A percentile compares a stretch with the other conserved stretches of the same genome.
phyloP scores from a whole-genome alignment of 768 basidiomycete genomes.

The Trichaptum fuscoviolaceum region DNA sequence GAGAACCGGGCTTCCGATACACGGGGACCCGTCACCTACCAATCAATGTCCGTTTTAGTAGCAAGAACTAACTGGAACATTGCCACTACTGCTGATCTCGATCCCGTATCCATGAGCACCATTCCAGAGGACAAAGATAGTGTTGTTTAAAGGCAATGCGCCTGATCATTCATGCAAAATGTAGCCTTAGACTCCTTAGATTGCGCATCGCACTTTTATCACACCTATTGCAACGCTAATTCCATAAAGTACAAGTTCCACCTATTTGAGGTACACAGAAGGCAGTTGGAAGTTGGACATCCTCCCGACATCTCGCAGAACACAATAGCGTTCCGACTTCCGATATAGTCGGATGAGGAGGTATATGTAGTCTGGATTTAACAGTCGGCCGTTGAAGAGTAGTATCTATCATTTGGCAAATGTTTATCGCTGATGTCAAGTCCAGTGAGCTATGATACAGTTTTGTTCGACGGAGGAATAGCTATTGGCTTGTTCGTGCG shows the following conservation, averaged over 20 bases:
- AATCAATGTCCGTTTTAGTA: neutral
- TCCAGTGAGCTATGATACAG: neutral
- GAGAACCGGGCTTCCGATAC: neutral
- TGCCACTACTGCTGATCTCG: neutral
- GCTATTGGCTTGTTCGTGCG: slow-evolving; percentile 33
- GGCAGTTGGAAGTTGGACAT: neutral
- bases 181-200: neutral
- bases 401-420: neutral
- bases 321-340: neutral
- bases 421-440: neutral
- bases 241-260: too few species aligned
- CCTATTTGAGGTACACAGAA: neutral
- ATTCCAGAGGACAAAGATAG: neutral
- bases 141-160: neutral
- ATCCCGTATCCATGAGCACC: neutral
- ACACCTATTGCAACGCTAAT: too few species aligned
- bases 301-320: neutral
- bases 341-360: neutral
- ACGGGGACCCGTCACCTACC: neutral
- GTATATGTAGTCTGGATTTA: neutral
- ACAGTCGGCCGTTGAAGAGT: neutral
- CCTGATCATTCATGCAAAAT: neutral
- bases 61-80: neutral
- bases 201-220: too few species aligned
- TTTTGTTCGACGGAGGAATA: slow-evolving; percentile 19